Evolutionary conservation across 352 stramenopile genomes (phyloP), one percentile per base, ranked within the genome.

Genomic region (Phytopythium vexans): DNA sequence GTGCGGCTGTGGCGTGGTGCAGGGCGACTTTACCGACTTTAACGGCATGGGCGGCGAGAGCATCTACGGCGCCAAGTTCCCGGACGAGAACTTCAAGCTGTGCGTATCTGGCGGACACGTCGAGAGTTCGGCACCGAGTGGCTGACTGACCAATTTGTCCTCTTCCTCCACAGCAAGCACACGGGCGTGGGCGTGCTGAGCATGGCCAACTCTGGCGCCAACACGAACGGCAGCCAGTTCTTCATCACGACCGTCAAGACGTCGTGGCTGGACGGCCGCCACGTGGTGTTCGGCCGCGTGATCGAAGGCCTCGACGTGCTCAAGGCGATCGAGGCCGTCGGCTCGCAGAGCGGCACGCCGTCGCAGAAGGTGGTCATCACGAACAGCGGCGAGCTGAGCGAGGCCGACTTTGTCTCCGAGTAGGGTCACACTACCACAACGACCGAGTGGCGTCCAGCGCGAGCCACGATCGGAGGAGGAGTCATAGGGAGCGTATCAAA

Each of bases 201-300:
- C 39, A 98, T 98, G 95, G 96, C 95, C 34, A 99, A 99, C 74
- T 86, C 86, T 31, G 97, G 97, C 10, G 81, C 82, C n/a, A 86
- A 99, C 82, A 98, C 95, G 14, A 99, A 99, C 74, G 90, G 92
- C 49, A 97, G 88, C 61, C 94, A 99, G 74, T 99, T 99, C 74
- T 98, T 98, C 74, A 96, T 99, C 52, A 94, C 82, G 74, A 97
- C 87, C 32, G 89, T 92, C 40, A 71, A 89, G 71, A 97, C 89
- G 47, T 77, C 81, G 56, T 96, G 88, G 88, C 69, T 97, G 58
- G 89, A 97, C 65, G 89, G 87, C 62, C 89, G 92, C 67, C 89
- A 97, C 71, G 87, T 97, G 16, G 89, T 97, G 34, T 97, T 99
- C 69, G 97, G 97, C 61, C 96, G 96, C 50, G 94, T 99, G 32